A percentile compares a stretch with the other conserved stretches of the same genome.
Conservation (phyloP, 176 grass and related monocot species). For the Oryza officinalis region DNA sequence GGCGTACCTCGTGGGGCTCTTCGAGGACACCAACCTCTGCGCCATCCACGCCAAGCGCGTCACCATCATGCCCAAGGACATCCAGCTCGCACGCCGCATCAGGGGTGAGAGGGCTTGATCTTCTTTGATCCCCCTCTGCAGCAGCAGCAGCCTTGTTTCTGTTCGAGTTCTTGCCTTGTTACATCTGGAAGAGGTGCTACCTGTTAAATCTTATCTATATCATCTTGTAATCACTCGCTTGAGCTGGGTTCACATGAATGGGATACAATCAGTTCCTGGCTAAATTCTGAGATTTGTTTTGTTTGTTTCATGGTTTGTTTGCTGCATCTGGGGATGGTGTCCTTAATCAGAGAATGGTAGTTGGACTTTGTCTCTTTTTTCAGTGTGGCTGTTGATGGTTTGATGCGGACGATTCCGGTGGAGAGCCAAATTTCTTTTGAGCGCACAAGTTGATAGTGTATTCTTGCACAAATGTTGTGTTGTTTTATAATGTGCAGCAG, state of each 20-base stretch:
- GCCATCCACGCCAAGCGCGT: constrained; percentile 92
- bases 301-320: too few relatives aligned
- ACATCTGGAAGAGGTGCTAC: background rate
- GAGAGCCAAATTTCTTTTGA: too few relatives aligned
- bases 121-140: accelerated
- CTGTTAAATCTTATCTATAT: background rate
- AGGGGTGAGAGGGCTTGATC: constrained; percentile 81
- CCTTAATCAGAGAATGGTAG: too few relatives aligned
- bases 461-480: too few relatives aligned
- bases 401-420: too few relatives aligned
- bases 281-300: too few relatives aligned
- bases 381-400: too few relatives aligned
- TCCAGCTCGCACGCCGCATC: constrained; percentile 85
- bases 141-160: too few relatives aligned
- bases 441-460: too few relatives aligned
- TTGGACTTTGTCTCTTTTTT: too few relatives aligned
- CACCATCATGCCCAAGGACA: constrained; percentile 97
- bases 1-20: constrained; percentile 80
- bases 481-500: too few relatives aligned
- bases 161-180: background rate
- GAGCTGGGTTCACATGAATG: background rate
- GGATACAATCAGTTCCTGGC: background rate
- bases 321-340: too few relatives aligned
- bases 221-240: background rate
- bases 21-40: constrained; percentile 95